Percentiles rank a stretch among this genome's conserved stretches.
Evolutionary conservation across 495 filamentous ascomycete species (phyloP).

Genomic region (Tetracladium setigerum): DNA sequence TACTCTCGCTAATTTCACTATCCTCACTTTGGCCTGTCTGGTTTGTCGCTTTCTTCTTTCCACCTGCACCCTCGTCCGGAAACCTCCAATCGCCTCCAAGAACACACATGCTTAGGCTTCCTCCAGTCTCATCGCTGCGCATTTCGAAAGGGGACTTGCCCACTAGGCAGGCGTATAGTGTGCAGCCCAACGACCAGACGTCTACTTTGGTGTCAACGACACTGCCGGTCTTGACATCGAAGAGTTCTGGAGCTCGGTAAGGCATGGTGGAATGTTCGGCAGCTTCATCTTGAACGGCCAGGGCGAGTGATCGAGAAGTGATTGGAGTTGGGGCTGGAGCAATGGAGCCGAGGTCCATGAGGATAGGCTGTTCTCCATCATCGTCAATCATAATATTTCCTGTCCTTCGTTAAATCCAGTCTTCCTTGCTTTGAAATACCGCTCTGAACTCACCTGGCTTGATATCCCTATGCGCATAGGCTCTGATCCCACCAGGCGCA

Average conservation of each 20-base stretch:
- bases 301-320: constrained; percentile 81
- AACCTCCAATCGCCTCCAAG: constrained; percentile 90
- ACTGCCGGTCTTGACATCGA: constrained; percentile 92
- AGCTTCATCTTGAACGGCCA: constrained; percentile 87
- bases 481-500: constrained; percentile 60
- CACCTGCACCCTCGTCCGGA: constrained; percentile 64
- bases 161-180: constrained; percentile 89
- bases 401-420: constrained; percentile 21
- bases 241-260: constrained; percentile 94
- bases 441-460: constrained; percentile 65
- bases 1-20: constrained; percentile 57
- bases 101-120: constrained; percentile 84
- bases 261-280: constrained; percentile 98
- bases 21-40: constrained; percentile 23
- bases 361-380: constrained; percentile 74
- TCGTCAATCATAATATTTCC: constrained; percentile 97
- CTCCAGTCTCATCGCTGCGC: constrained; percentile 90
- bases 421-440: not conserved
- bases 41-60: constrained; percentile 36
- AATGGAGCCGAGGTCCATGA: constrained; percentile 98
- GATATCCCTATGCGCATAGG: constrained; percentile 94
- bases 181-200: constrained; percentile 96
- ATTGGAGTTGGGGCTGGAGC: constrained; percentile 86
- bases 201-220: constrained; percentile 95
- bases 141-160: constrained; percentile 97